Evolutionary conservation across 164 flowering plant species (phyloP), one percentile per base, ranked within the genome.

Genomic region (Saururus chinensis): DNA sequence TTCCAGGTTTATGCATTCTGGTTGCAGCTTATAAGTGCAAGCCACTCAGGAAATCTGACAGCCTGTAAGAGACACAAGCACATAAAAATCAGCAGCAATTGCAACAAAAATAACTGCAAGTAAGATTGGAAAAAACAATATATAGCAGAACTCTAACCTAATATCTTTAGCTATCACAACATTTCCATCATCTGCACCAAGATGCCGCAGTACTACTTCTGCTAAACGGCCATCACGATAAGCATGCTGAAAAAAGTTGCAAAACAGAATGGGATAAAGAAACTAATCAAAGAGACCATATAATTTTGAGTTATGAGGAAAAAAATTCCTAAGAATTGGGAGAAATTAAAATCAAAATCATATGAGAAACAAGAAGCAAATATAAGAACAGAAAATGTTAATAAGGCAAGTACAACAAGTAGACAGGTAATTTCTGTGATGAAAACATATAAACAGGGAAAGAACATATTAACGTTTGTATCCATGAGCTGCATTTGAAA

Each of bases 181-280:
- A 35, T 74, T 48, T 64, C 98, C 97, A 75, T 89, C 97, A 68
- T 85, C 97, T 62, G 86, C 79, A 9, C 87, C 95, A 76, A 93
- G 89, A 75, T 88, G 96, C 37, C 96, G 89, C 68, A 93, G 67
- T 59, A 62, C 80, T 30, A 88, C 86, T 72, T 93, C 92, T 74
- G 88, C 98, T 51, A 84, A 63, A 25, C 82, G 83, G 30, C 98
- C 98, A 86, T 93, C 98, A 62, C 82, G 83, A 66, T 80, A 85
- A 14, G 85, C 87, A 84, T 93, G 98, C 98, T 92, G 86, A 79
- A 73, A 66, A 1, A 26, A 60, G 17, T 45, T 45, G 49, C 49
- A 12, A 45, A 12, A 45, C 49, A 12, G 17, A 45, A 13, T 12
- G 49, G 17, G 17, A 4, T 12, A 45, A 45, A 7, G 49, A 12